Evolutionary conservation across 2,329 filamentous ascomycete genomes (phyloP).

Genomic region (Coniochaeta prunicola): DNA sequence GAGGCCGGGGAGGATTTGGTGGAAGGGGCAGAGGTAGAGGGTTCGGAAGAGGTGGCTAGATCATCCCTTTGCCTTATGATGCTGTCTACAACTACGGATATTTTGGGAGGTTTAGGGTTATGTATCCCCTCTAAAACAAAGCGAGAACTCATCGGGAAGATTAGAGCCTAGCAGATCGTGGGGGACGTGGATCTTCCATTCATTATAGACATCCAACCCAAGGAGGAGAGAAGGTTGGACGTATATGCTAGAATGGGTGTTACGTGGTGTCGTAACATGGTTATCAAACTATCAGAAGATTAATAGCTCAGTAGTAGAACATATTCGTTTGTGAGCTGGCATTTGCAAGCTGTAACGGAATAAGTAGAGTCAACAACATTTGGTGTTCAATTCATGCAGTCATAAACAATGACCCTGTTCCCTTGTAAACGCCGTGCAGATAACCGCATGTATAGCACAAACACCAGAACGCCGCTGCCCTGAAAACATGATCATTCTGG

Average conservation of each 20-base stretch:
- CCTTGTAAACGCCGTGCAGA: background rate
- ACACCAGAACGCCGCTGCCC: background rate
- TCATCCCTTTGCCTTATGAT: background rate
- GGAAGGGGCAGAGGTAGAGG: slow-evolving; percentile 8
- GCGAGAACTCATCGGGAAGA: slow-evolving; percentile 31
- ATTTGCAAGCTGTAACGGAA: background rate
- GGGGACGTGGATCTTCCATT: slow-evolving; percentile 38
- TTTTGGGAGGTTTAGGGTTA: slow-evolving; percentile 7
- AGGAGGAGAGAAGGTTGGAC: slow-evolving; percentile 27
- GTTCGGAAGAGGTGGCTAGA: background rate
- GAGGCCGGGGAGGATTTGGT: slow-evolving; percentile 16
- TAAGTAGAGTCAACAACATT: background rate
- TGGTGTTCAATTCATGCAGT: background rate
- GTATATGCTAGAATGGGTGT: slow-evolving; percentile 36
- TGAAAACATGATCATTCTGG: slow-evolving; percentile 4
- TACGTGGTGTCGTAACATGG: background rate
- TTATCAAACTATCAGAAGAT: background rate
- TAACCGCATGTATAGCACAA: background rate
- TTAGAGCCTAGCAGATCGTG: slow-evolving; percentile 38
- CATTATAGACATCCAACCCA: slow-evolving; percentile 37
- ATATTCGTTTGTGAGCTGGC: background rate
- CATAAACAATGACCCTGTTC: background rate
- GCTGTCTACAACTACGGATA: background rate
- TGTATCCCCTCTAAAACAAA: slow-evolving; percentile 39
- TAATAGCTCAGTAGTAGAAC: background rate